Base-by-base conservation (phyloP, 768 basidiomycete species). In the Mycena vitilis region DNA sequence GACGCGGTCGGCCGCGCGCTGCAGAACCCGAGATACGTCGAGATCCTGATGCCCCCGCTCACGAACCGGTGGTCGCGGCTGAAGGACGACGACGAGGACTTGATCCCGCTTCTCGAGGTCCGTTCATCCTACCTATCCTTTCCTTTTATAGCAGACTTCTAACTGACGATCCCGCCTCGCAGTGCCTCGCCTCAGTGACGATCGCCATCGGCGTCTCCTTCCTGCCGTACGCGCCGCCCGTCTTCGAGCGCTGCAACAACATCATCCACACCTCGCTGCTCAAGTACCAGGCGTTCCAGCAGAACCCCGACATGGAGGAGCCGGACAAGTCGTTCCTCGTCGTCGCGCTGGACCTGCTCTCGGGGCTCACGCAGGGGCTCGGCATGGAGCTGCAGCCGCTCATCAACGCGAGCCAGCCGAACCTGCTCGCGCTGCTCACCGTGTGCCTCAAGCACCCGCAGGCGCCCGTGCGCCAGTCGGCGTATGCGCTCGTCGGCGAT, bases 271-370 rank as follows among this genome's bases (percentile, higher is more conserved):
- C 83, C 48, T 88, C 94, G 1, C 87, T 99, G 5, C 80, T 95
- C 60, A 88, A 91, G 72, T 99, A 96, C 78, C 95, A 96, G 74
- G 87, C 89, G 20, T 98, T 85, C 81, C 92, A 95, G 75, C 91
- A 95, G 75, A 93, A 95, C 75, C 91, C 94, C 5, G 94, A 96
- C 4, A 83, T 94, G 68, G 96, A 98, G 63, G 96, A 98, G 78
- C 98, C 98, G 3, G 98, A 99, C 81, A 91, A 93, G 76, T 93
- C 96, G 5, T 98, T 98, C 89, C 89, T 99, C 57, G 96, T 99
- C 63, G 98, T 99, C 34, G 95, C 98, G 8, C 87, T 99, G n/a
- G 98, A 99, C 79, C 85, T 99, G 42, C 86, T 99, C 30, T 98
- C 95, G 11, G 98, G 98, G 60, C 84, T 99, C 22, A 96, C 96